Evolutionary conservation across 116 monocot species (phyloP), one percentile per base, ranked within the genome.

Genomic region (Posidonia oceanica): DNA sequence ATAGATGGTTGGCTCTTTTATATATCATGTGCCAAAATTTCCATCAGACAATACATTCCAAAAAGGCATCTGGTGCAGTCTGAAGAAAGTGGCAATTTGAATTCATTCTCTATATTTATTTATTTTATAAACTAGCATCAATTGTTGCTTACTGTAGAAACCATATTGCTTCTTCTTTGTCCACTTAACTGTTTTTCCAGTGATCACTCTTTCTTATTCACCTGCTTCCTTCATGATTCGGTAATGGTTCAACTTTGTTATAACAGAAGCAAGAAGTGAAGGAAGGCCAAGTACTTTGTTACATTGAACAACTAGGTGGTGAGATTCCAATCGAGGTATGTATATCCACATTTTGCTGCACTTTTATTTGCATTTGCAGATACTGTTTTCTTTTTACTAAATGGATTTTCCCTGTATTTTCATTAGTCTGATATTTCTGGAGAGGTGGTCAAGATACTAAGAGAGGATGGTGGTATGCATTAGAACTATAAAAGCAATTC

Each of bases 221-320:
- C 48, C 6, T 48, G 7, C 48, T 48, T 61, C 0, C 18, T 29
- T 61, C 11, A 1, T 60, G 29, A 3, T 36, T 23, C 6, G 1
- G 3, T 29, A 4, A 5, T 29, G 23, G 14, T 51, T 67, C 8
- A 10, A 61, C 39, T 61, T 17, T 15, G 13, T 54, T 21, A 10
- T 80, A 52, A 29, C 80, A 90, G 86, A 82, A 78, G 75, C 84
- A 90, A 80, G 70, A 78, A 69, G 86, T 90, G 23, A 84, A 80
- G 51, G 90, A 86, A 76, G 86, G 90, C 5, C 90, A 90, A 67
- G 84, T 86, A 14, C 75, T 90, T 72, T 90, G 90, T 56, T 90
- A 71, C 48, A 67, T 90, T 51, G 90, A 90, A 76, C 90, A 90
- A 40, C 82, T 90, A 56, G 90, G 86, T 52, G 84, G 78, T 2